phyloP scores from a whole-genome alignment of 2,329 filamentous ascomycete genomes.

The Stachybotrys elegans region DNA sequence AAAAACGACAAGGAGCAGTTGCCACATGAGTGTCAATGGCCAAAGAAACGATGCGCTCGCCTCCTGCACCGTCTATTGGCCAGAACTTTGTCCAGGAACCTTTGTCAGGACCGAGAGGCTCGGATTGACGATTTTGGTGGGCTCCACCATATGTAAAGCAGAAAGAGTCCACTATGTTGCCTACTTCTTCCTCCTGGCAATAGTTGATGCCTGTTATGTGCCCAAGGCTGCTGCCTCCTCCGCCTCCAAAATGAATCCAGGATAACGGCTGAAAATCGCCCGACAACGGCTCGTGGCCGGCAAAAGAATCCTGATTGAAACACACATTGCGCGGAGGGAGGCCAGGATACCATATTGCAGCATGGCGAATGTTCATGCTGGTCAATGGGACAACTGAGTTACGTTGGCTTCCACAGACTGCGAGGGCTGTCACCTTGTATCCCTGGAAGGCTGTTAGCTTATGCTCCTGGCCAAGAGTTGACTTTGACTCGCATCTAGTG shows the following conservation, averaged over 20 bases:
- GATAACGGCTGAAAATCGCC: background rate
- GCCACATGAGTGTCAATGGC: background rate
- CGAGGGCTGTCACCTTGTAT: background rate
- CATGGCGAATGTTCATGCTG: background rate
- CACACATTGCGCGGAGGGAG: background rate
- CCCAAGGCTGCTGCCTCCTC: background rate
- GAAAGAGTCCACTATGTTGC: background rate
- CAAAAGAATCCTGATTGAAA: background rate
- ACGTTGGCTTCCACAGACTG: background rate
- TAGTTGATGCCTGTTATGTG: background rate
- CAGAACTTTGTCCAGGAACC: background rate
- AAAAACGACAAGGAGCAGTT: background rate
- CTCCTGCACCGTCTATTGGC: background rate
- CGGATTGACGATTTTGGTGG: background rate
- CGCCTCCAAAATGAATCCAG: background rate
- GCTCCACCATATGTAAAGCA: background rate
- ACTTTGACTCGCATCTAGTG: background rate
- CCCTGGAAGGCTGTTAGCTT: background rate
- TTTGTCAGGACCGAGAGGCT: background rate
- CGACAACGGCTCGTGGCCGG: background rate
- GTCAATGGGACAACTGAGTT: background rate
- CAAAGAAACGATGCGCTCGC: background rate
- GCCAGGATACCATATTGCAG: background rate
- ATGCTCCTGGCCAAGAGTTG: background rate
- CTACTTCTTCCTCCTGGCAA: too few species aligned